phyloP scores from a whole-genome alignment of 768 basidiomycete species.

The Exsudoporus frostii region DNA sequence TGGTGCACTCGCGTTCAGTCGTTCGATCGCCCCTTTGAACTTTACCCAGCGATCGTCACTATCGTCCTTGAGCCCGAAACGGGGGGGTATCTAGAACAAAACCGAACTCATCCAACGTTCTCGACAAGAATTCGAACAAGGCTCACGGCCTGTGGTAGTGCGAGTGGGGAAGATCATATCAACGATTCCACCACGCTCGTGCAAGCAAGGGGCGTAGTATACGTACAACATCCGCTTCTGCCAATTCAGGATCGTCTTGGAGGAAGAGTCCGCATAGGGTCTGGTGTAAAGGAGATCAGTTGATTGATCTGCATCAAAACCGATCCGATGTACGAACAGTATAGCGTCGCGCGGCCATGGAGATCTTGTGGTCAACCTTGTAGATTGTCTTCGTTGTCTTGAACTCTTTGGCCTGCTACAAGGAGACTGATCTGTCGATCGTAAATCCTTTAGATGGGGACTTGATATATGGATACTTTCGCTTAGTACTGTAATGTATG shows the following conservation, averaged over 20 bases:
- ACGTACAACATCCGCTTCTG: constrained; percentile 14
- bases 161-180: no score
- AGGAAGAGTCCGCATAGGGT: constrained; percentile 13
- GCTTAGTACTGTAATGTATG: no score
- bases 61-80: constrained; percentile 58
- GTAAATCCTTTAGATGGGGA: no score
- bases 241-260: constrained; percentile 18
- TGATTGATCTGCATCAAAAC: not conserved
- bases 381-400: not conserved
- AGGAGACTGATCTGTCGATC: no score
- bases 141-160: constrained; percentile 20
- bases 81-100: constrained; percentile 44
- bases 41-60: constrained; percentile 49
- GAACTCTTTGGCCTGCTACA: no score
- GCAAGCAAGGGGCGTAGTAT: no score
- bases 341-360: constrained; percentile 14
- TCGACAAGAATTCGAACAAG: not conserved
- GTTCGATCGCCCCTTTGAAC: constrained; percentile 39
- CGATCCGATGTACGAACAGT: constrained; percentile 13
- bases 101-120: not conserved
- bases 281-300: not conserved
- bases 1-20: constrained; percentile 43
- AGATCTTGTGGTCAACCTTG: not conserved
- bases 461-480: no score
- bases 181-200: not conserved